phyloP scores from a whole-genome alignment of 2,329 filamentous ascomycete species.

The Colletotrichum nymphaeae region DNA sequence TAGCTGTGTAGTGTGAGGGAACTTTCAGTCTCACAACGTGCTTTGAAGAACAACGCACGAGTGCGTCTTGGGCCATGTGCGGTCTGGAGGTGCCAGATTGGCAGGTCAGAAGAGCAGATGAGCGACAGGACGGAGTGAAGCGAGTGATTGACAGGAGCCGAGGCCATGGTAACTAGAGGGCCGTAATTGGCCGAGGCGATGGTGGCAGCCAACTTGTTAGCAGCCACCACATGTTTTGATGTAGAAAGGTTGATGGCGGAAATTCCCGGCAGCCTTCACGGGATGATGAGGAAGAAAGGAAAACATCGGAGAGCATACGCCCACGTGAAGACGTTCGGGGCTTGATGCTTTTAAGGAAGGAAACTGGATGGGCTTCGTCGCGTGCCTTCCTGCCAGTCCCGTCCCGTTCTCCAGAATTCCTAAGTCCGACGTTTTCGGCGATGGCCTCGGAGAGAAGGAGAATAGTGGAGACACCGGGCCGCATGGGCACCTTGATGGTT shows the following conservation, averaged over 20 bases:
- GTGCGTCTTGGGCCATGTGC: slow-evolving; percentile 1
- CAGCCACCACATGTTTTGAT: slow-evolving; percentile 14
- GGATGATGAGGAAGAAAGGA: background rate
- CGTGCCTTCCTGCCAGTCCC: background rate
- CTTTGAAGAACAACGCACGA: background rate
- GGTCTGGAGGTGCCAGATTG: background rate
- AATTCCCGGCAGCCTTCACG: background rate
- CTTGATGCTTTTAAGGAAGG: background rate
- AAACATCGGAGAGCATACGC: background rate
- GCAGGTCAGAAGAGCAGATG: background rate
- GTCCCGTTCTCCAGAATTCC: background rate
- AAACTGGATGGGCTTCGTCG: background rate
- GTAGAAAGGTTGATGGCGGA: background rate
- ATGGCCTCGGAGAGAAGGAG: slow-evolving; percentile 13
- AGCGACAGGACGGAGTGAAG: background rate
- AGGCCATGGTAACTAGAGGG: background rate
- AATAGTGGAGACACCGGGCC: slow-evolving; percentile 14
- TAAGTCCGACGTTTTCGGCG: background rate
- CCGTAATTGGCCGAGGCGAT: slow-evolving; percentile 6
- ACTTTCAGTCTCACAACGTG: background rate
- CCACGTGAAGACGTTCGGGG: background rate
- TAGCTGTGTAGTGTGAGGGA: too few relatives aligned
- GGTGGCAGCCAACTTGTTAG: background rate
- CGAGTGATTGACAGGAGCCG: background rate
- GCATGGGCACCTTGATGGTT: background rate